Percentiles rank a stretch among this genome's conserved stretches.
Evolutionary conservation across 371 early-diverging fungal species (phyloP).

Genomic region (Mortierella sp.): DNA sequence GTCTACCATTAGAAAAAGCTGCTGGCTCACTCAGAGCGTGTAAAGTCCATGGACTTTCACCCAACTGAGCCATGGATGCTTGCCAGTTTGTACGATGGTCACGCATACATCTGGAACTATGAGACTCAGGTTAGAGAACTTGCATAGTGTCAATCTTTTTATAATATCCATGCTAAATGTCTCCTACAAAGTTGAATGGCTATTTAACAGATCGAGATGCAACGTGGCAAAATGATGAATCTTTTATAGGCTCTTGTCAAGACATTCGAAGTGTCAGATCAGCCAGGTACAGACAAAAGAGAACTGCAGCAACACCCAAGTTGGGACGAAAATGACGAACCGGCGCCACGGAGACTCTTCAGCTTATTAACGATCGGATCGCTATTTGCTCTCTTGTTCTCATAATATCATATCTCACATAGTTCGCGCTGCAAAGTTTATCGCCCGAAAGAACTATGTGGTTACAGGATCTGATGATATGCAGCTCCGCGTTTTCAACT

Average conservation of each 20-base stretch:
- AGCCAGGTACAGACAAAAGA: constrained; percentile 71
- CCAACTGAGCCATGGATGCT: constrained; percentile 99
- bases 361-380: background rate
- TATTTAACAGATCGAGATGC: background rate
- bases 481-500: constrained; percentile 98
- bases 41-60: constrained; percentile 99
- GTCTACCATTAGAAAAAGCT: constrained; percentile 70
- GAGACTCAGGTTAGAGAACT: constrained; percentile 87
- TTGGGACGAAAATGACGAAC: background rate
- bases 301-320: background rate
- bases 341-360: background rate
- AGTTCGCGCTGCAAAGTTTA: constrained; percentile 97
- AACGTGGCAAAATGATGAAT: background rate
- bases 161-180: no score
- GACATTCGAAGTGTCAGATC: constrained; percentile 94
- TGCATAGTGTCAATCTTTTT: no score
- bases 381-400: constrained; percentile 16
- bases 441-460: constrained; percentile 97
- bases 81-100: constrained; percentile 97
- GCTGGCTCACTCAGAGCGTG: constrained; percentile 93
- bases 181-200: background rate
- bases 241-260: constrained; percentile 86
- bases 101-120: constrained; percentile 98
- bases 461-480: constrained; percentile 98
- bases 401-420: constrained; percentile 8